Evolutionary conservation across 345 rosid genomes (phyloP).

Genomic region (Chamaenerion angustifolium): DNA sequence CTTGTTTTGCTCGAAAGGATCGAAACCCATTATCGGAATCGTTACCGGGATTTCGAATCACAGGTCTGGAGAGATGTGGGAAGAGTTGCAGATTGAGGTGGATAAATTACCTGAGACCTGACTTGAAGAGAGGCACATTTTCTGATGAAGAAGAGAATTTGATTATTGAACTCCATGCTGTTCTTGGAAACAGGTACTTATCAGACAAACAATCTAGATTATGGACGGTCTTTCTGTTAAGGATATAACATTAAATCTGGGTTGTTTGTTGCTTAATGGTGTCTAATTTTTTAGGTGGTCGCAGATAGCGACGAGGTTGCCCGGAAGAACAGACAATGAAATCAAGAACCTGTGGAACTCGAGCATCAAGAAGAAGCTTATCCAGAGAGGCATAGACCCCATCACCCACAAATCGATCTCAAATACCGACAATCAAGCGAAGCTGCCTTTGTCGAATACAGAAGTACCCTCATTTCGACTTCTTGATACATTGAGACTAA

Average conservation of each 20-base stretch:
- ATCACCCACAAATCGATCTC: conserved; percentile 12
- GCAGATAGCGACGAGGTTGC: conserved; percentile 14
- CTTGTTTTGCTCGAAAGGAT: neutral
- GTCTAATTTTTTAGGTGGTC: conserved; percentile 9
- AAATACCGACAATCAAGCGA: conserved; percentile 3
- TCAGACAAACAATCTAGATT: too few relatives aligned
- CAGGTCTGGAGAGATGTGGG: conserved; percentile 18
- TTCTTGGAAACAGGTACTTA: conserved; percentile 12
- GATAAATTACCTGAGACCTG: conserved; percentile 18
- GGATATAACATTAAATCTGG: neutral
- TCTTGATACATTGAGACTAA: conserved; percentile 2
- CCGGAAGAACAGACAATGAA: conserved; percentile 20
- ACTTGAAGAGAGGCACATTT: conserved; percentile 17
- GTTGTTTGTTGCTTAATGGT: neutral
- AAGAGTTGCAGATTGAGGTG: conserved; percentile 18
- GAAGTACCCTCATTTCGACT: too few relatives aligned
- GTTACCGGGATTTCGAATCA: neutral
- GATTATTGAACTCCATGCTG: conserved; percentile 10
- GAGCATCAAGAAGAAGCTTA: conserved; percentile 18
- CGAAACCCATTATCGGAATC: neutral
- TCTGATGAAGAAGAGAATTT: conserved; percentile 11
- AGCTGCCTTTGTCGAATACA: neutral
- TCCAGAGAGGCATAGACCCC: conserved; percentile 13
- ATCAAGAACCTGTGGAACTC: conserved; percentile 21
- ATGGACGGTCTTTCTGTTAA: too few relatives aligned